Evolutionary conservation across 2,329 filamentous ascomycete species (phyloP), one percentile per base, ranked within the genome.

Genomic region (Apiospora koreana): DNA sequence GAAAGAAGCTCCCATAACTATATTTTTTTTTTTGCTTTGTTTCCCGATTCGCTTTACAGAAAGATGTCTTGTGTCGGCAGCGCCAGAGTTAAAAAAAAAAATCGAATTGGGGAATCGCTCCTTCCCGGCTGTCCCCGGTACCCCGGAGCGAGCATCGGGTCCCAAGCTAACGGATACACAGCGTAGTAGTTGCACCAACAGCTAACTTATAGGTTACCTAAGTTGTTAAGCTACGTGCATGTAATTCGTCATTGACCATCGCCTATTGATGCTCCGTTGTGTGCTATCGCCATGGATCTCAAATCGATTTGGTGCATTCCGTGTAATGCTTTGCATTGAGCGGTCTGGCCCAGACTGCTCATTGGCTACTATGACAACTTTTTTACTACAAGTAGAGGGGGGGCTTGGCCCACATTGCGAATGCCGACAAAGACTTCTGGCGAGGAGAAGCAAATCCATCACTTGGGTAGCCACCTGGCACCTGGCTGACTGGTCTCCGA

Each of bases 101-200:
- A 68, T 48, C 35, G 21, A 62, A 73, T 46, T 67, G 69, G 71
- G 31, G 54, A 62, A 58, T 58, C 50, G 28, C 50, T 58, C 50
- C 50, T 28, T 73, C 71, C 74, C 77, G 77, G 76, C 75, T 76
- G 75, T 77, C 77, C 74, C 76, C 76, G 77, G 72, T 38, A 73
- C 72, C 65, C 71, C 74, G 76, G 76, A 77, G 76, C 75, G 21
- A 62, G 54, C 54, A 62, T 62, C 54, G 54, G 54, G 10, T 58
- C 54, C 54, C 54, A 62, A 38, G 31, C 54, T 62, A 62, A 62
- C 54, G 54, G 54, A 38, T 62, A 28, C 54, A 62, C 54, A 58
- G 50, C 16, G 28, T 58, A 58, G 28, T 21, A 31, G 28, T 43
- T 43, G 16, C 25, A 58, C 28, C 9, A 43, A 18, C 41, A 16